phyloP scores from a whole-genome alignment of 169 alveolate species.

The Plasmodium chabaudi region DNA sequence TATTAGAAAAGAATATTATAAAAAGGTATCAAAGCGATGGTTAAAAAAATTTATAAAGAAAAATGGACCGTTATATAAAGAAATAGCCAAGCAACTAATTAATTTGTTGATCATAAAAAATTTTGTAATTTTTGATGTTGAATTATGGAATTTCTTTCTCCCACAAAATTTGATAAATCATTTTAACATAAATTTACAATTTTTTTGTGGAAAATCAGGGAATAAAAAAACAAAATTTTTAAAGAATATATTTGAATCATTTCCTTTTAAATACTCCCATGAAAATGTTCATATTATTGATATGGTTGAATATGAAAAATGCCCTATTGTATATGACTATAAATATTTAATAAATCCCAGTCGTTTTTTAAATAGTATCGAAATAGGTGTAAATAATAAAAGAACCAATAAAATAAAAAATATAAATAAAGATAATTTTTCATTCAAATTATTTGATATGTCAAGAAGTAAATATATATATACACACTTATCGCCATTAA shows the following conservation, averaged over 20 bases:
- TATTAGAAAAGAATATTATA: constrained; percentile 31
- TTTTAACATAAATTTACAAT: constrained; percentile 45
- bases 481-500: background rate
- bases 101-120: constrained; percentile 43
- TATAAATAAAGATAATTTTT: constrained; percentile 6
- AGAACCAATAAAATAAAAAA: background rate
- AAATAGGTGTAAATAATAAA: background rate
- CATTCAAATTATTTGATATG: constrained; percentile 10
- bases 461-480: background rate
- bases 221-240: constrained; percentile 25
- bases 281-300: constrained; percentile 24
- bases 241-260: constrained; percentile 18
- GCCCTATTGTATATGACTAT: constrained; percentile 45
- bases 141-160: constrained; percentile 50
- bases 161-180: constrained; percentile 22
- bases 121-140: constrained; percentile 57
- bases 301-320: constrained; percentile 24
- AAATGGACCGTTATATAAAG: constrained; percentile 36
- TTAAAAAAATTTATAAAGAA: constrained; percentile 26
- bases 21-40: constrained; percentile 20
- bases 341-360: constrained; percentile 14
- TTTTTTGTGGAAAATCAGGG: constrained; percentile 41
- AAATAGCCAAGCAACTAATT: constrained; percentile 32
- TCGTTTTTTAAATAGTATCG: background rate
- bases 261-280: constrained; percentile 39